A percentile compares a stretch with the other conserved stretches of the same genome.
Evolutionary conservation across 1,139 yeast genomes (phyloP).

Genomic region (Pichia norvegensis): DNA sequence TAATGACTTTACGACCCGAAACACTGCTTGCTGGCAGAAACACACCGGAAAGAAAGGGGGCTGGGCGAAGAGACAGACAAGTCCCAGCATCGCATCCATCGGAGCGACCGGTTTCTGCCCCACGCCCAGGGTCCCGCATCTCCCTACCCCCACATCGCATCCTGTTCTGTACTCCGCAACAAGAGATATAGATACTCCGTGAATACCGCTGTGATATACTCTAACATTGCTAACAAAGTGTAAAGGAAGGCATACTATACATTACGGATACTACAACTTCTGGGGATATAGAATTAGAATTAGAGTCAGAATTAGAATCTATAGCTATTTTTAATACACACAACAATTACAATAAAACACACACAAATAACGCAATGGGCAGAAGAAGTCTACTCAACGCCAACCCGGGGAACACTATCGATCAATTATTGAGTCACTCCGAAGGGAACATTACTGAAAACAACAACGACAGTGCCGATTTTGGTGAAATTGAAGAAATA

Average conservation of each 20-base stretch:
- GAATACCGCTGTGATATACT: too few species aligned
- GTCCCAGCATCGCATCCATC: too few species aligned
- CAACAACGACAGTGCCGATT: background rate
- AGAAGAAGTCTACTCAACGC: background rate
- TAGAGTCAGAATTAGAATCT: too few species aligned
- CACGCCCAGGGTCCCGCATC: background rate
- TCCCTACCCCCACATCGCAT: background rate
- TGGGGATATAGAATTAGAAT: too few species aligned
- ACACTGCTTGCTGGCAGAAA: too few species aligned
- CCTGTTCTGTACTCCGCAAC: background rate
- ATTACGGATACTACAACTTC: too few species aligned
- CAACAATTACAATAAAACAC: background rate
- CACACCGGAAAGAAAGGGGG: background rate
- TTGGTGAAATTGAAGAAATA: background rate
- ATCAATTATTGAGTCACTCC: background rate
- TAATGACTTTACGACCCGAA: background rate
- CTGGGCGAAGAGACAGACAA: background rate
- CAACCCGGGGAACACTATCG: background rate
- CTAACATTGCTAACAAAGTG: background rate
- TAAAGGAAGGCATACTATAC: too few species aligned
- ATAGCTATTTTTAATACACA: background rate
- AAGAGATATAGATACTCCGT: too few species aligned
- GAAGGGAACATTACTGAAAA: background rate
- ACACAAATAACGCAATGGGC: background rate
- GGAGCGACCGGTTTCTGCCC: background rate